phyloP scores from a whole-genome alignment of 805 yeast genomes.

The Peterozyma xylosa region DNA sequence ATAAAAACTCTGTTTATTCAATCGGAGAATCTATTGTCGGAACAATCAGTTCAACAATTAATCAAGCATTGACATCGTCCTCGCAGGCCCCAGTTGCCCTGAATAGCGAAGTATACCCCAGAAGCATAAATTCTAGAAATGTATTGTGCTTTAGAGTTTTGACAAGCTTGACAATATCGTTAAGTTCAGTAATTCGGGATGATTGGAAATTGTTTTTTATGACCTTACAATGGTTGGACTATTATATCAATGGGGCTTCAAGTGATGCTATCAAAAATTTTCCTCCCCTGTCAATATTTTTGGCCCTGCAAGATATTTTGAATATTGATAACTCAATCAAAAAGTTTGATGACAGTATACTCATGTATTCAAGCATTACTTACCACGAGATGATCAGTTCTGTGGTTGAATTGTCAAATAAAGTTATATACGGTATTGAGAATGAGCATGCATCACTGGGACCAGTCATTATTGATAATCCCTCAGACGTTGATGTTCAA shows the following conservation, averaged over 20 bases:
- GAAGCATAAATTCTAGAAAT: slow-evolving; percentile 58
- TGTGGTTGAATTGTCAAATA: slow-evolving; percentile 34
- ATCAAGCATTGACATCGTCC: slow-evolving; percentile 20
- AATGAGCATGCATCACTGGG: neutral
- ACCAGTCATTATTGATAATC: neutral
- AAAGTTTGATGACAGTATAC: slow-evolving; percentile 60
- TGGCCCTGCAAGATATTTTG: slow-evolving; percentile 37
- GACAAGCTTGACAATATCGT: slow-evolving; percentile 64
- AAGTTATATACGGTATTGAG: slow-evolving; percentile 9
- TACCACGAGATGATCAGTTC: slow-evolving; percentile 40
- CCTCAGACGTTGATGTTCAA: slow-evolving; percentile 4
- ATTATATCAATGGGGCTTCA: slow-evolving; percentile 57
- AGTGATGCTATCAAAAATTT: slow-evolving; percentile 29
- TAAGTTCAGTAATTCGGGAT: slow-evolving; percentile 63
- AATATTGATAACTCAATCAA: slow-evolving; percentile 47
- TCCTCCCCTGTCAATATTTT: slow-evolving; percentile 33
- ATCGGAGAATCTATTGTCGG: slow-evolving; percentile 47
- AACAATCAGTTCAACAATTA: slow-evolving; percentile 36
- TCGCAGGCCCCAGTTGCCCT: slow-evolving; percentile 2
- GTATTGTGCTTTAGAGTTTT: slow-evolving; percentile 73
- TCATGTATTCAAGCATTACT: slow-evolving; percentile 43
- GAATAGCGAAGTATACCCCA: slow-evolving; percentile 21
- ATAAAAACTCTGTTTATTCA: slow-evolving; percentile 26
- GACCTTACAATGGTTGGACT: slow-evolving; percentile 75
- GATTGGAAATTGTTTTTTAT: slow-evolving; percentile 60